phyloP scores from a whole-genome alignment of 306 rosid species.

The Cucurbita maxima region DNA sequence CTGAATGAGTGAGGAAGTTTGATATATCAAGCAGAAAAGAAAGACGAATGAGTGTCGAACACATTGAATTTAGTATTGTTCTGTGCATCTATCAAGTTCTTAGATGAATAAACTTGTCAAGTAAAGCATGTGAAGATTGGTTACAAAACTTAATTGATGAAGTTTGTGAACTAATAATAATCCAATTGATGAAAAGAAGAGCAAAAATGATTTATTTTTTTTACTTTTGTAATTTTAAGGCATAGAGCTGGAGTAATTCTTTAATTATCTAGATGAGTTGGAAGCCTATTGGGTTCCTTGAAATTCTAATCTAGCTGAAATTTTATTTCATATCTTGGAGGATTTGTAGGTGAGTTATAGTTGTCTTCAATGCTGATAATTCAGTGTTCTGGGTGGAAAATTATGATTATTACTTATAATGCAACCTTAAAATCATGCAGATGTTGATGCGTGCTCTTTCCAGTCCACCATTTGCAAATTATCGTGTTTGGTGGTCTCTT shows the following conservation, averaged over 20 bases:
- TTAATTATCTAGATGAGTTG: neutral
- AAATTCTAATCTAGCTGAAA: neutral
- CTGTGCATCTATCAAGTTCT: neutral
- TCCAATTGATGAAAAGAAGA: neutral
- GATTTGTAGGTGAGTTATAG: neutral
- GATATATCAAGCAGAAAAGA: neutral
- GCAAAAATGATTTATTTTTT: neutral
- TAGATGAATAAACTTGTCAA: neutral
- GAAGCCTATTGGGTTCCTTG: neutral
- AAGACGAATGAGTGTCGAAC: neutral
- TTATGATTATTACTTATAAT: conserved; percentile 3
- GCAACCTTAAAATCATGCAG: conserved; percentile 31
- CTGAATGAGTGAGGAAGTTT: neutral
- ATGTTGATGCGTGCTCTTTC: conserved; percentile 75
- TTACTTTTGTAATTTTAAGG: neutral
- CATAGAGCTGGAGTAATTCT: neutral
- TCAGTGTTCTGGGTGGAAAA: neutral
- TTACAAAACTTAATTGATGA: neutral
- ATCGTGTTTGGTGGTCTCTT: conserved; percentile 93
- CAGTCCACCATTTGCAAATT: conserved; percentile 59
- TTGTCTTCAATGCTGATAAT: neutral
- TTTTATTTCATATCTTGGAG: neutral
- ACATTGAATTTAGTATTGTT: neutral
- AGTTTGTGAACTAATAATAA: neutral
- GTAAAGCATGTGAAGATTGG: neutral